These are phyloP conservation scores for Phytophthora pini DNA, from an alignment of 352 stramenopile species.

Conservation along the genomic window DNA sequence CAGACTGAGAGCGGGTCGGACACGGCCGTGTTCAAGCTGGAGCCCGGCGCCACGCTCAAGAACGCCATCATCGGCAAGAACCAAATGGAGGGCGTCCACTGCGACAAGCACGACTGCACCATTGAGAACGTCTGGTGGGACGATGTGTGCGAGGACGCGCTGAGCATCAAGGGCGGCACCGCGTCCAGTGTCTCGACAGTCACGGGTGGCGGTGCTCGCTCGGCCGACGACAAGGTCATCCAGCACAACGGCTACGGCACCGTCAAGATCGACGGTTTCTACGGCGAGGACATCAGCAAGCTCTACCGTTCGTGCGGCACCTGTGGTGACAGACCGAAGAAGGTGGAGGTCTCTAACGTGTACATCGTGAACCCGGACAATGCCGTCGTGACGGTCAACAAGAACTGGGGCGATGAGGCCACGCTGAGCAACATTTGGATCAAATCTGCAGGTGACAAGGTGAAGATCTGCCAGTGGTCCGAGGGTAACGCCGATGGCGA, in stretches of 20 bases:
- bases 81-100: constrained; percentile 24
- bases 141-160: constrained; percentile 21
- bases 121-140: constrained; percentile 20
- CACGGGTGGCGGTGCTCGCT: constrained; percentile 30
- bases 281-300: constrained; percentile 22
- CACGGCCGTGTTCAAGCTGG: constrained; percentile 41
- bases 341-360: constrained; percentile 26
- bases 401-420: constrained; percentile 47
- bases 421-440: constrained; percentile 48
- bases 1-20: constrained; percentile 14
- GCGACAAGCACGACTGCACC: constrained; percentile 11
- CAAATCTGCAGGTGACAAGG: constrained; percentile 12
- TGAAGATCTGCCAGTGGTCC: constrained; percentile 45
- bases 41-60: constrained; percentile 19
- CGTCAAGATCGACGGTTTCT: constrained; percentile 29
- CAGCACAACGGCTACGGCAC: constrained; percentile 36
- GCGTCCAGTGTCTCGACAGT: constrained; percentile 32
- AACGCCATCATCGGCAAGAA: constrained; percentile 27
- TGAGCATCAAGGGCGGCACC: constrained; percentile 42
- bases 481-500: constrained; percentile 25
- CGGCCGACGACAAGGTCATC: constrained; percentile 48
- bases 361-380: constrained; percentile 39
- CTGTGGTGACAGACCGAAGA: constrained; percentile 10
- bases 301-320: constrained; percentile 29
- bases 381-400: constrained; percentile 46